Evolutionary conservation across 2,329 filamentous ascomycete genomes (phyloP).

Genomic region (Botrytis squamosa): DNA sequence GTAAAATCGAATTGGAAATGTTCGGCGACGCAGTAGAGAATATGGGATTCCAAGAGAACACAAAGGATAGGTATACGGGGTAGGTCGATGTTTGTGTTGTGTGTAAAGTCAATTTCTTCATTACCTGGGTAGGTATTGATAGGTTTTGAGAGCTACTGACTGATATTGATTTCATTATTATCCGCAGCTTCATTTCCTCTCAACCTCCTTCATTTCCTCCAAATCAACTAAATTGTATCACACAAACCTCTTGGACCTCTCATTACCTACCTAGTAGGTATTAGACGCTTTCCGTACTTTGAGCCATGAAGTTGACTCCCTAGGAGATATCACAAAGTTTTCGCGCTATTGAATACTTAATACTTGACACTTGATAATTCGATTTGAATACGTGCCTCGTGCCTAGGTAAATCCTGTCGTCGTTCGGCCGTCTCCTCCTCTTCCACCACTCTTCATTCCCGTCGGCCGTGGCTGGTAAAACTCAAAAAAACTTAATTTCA

Average conservation of each 20-base stretch:
- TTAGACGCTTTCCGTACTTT: background rate
- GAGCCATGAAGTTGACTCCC: background rate
- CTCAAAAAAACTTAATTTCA: background rate
- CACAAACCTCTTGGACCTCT: constrained; percentile 1
- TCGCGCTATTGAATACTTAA: constrained; percentile 3
- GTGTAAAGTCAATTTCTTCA: background rate
- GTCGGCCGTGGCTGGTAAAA: constrained; percentile 1
- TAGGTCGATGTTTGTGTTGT: background rate
- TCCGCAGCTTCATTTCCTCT: background rate
- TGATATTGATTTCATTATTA: background rate
- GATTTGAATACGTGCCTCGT: background rate
- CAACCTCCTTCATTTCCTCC: background rate
- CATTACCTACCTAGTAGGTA: background rate
- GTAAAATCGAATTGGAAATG: background rate
- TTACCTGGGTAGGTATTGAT: background rate
- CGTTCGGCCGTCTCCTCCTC: background rate
- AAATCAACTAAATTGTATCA: background rate
- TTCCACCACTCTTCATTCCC: background rate
- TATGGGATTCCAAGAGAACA: background rate
- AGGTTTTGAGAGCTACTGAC: too few species aligned
- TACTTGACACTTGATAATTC: background rate
- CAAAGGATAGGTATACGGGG: too few species aligned
- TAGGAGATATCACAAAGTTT: background rate
- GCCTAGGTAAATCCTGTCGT: background rate
- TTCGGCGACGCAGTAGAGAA: background rate